Conservation (phyloP, 2,329 filamentous ascomycete species). For the Hypoxylon sp. region DNA sequence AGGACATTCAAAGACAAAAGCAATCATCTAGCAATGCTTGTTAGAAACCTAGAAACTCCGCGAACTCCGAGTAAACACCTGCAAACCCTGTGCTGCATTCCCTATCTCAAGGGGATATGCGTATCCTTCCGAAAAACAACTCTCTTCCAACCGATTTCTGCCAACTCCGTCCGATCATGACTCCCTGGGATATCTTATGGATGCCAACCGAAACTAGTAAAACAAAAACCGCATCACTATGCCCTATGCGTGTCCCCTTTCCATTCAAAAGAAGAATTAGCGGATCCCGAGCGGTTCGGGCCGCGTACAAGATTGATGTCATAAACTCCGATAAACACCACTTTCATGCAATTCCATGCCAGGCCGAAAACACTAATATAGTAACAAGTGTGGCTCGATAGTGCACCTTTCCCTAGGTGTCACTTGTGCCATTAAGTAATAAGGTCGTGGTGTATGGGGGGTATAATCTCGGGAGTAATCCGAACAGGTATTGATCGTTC, state of each 20-base stretch:
- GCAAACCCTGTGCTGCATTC: not conserved
- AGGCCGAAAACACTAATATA: slow-evolving; percentile 16
- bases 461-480: not conserved
- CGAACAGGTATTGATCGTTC: not conserved
- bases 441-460: not conserved
- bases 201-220: slow-evolving; percentile 17
- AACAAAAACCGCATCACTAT: slow-evolving; percentile 13
- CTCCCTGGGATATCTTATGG: slow-evolving; percentile 35
- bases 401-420: not conserved
- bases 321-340: slow-evolving; percentile 23
- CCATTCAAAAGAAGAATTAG: slow-evolving; percentile 4
- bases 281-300: not conserved
- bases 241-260: not conserved
- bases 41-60: slow-evolving; percentile 1
- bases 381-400: slow-evolving; percentile 4
- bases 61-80: slow-evolving; percentile 6
- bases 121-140: slow-evolving; percentile 5
- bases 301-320: slow-evolving; percentile 3
- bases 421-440: slow-evolving; percentile 2
- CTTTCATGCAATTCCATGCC: slow-evolving; percentile 21
- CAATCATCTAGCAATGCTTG: slow-evolving; percentile 19
- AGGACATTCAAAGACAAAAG: slow-evolving; percentile 1
- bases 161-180: slow-evolving; percentile 28
- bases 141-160: slow-evolving; percentile 9
- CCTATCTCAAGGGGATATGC: not conserved